These are phyloP conservation scores for Basidiobolus heterosporus DNA, from an alignment of 371 early-diverging fungal species.

Conservation along the genomic window DNA sequence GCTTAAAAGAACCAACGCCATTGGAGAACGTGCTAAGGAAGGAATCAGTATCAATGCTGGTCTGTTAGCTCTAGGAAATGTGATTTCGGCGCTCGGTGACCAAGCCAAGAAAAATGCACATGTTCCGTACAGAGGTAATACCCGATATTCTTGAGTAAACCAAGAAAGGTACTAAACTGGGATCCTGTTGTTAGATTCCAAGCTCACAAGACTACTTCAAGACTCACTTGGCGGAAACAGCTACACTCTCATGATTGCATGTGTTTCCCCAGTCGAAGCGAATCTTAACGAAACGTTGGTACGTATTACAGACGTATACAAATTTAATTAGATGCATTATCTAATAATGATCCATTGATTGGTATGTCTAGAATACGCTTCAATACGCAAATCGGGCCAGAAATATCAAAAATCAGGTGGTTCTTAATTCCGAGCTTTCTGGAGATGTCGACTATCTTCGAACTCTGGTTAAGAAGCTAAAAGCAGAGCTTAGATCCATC, in stretches of 20 bases:
- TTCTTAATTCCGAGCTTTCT: constrained; percentile 52
- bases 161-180: too few relatives aligned
- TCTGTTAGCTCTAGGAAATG: constrained; percentile 94
- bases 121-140: constrained; percentile 69
- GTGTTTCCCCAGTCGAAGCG: constrained; percentile 63
- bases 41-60: constrained; percentile 97
- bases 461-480: constrained; percentile 24
- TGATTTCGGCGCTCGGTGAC: constrained; percentile 95
- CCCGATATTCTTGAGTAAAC: too few relatives aligned
- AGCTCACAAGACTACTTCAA: constrained; percentile 91
- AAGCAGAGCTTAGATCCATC: constrained; percentile 7
- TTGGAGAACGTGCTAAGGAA: constrained; percentile 90
- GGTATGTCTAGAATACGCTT: constrained; percentile 46
- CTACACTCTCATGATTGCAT: constrained; percentile 84
- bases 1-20: constrained; percentile 86
- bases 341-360: constrained; percentile 3
- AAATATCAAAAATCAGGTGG: constrained; percentile 65
- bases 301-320: constrained; percentile 2
- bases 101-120: constrained; percentile 32
- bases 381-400: constrained; percentile 81
- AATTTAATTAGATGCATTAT: constrained; percentile 6
- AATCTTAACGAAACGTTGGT: constrained; percentile 67
- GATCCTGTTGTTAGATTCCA: constrained; percentile 50
- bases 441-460: constrained; percentile 38
- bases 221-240: constrained; percentile 90